Evolutionary conservation across 129 eudicot genomes (phyloP), one percentile per base, ranked within the genome.

Genomic region (Erigeron canadensis): DNA sequence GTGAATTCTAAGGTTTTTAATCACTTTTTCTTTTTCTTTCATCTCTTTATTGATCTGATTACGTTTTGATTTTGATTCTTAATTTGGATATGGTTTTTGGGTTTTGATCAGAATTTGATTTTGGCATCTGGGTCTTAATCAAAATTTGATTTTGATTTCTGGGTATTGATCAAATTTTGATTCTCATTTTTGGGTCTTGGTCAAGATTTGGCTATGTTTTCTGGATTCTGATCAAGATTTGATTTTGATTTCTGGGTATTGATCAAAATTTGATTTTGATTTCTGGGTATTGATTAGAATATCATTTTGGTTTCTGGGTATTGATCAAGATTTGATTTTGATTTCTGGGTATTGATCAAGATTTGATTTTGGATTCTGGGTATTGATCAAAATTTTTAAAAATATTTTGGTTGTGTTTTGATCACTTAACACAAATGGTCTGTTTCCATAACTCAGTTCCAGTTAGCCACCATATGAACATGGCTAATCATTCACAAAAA

Each of bases 391-490:
- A 45, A 45, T 75, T 61, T 75, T 61, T 69, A 45, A 28, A 28
- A 28, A 1, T 62, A 16, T 50, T 28, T 42, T 44, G 66, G 68
- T n/a, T 58, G 63, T 78, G 77, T 72, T 71, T 70, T 67, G 16
- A 63, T 47, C 23, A 63, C 13, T 15, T 7, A 53, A 63, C 37
- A 28, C 92, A 84, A 85, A 91, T 91, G 97, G 96, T 88, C 81
- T 80, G 81, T 82, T 78, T 82, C 58, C 78, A 85, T 73, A 72
- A 75, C 83, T 58, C 89, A 70, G 81, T 79, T 63, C 69, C 88
- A 68, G 87, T 85, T 83, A 84, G 89, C 82, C 91, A 82, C 72
- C 77, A 84, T 7, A 60, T 69, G 71, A 86, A 47, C 79, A 91
- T 86, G 97, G 88, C 90, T 7, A 87, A 80, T 84, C 96, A 22